phyloP scores from a whole-genome alignment of 768 basidiomycete species.

The Leccinum barrowsii region DNA sequence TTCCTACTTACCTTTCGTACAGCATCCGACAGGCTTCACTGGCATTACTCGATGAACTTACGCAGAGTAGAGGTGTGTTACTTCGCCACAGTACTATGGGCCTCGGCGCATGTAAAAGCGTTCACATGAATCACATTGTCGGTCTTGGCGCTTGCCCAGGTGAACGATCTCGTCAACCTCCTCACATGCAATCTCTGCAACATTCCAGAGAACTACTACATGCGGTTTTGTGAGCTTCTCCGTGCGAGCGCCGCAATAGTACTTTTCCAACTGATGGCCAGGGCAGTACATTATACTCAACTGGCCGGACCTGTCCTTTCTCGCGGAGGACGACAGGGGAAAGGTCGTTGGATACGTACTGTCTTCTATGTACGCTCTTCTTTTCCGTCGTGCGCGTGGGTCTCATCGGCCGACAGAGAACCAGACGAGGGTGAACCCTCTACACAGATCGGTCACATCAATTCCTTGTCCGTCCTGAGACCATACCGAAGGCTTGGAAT shows the following conservation, averaged over 20 bases:
- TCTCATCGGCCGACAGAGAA: constrained; percentile 21
- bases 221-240: constrained; percentile 28
- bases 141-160: constrained; percentile 24
- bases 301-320: constrained; percentile 54
- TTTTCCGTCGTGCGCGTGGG: background rate
- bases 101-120: background rate
- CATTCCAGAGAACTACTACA: constrained; percentile 48
- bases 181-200: constrained; percentile 50
- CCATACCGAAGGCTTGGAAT: constrained; percentile 30
- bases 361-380: constrained; percentile 48
- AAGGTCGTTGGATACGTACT: constrained; percentile 54
- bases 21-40: background rate
- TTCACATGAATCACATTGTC: background rate
- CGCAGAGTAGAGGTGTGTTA: constrained; percentile 28
- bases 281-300: constrained; percentile 45
- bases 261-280: constrained; percentile 19
- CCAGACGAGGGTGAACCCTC: constrained; percentile 14
- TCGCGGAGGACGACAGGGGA: constrained; percentile 47
- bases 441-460: constrained; percentile 23
- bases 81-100: background rate
- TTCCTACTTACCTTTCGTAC: background rate
- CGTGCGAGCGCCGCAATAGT: background rate
- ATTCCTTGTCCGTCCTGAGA: constrained; percentile 28
- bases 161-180: constrained; percentile 47
- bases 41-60: constrained; percentile 24